phyloP scores from a whole-genome alignment of 163 green algal genomes.

The Chlorella variabilis region DNA sequence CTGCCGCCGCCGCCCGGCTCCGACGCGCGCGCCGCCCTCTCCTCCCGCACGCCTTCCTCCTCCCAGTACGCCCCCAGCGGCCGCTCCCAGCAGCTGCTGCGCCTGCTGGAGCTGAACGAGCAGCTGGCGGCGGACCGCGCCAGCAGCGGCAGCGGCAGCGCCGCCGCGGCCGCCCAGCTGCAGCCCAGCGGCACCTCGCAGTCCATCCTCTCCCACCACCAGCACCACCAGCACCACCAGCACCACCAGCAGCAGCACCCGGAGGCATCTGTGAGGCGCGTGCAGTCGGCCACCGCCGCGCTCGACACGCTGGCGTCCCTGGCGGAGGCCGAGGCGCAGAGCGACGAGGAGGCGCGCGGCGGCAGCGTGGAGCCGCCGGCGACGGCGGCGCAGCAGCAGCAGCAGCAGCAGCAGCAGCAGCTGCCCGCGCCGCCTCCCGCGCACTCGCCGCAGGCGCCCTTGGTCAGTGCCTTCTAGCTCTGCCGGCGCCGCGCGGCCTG shows the following conservation, averaged over 20 bases:
- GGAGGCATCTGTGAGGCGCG: not conserved
- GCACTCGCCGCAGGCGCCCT: not conserved
- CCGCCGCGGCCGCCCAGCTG: not conserved
- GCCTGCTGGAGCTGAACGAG: conserved; percentile 23
- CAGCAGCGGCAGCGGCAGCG: not conserved
- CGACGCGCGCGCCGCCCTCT: not conserved
- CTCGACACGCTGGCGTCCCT: conserved; percentile 22
- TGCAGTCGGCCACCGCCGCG: conserved; percentile 17
- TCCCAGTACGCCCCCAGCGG: conserved; percentile 2
- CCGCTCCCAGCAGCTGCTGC: conserved; percentile 24
- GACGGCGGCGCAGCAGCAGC: not conserved
- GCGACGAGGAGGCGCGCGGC: not conserved
- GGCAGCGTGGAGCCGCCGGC: not conserved
- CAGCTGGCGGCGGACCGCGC: conserved; percentile 12
- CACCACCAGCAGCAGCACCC: not conserved
- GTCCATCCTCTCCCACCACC: not conserved
- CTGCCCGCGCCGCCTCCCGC: not conserved
- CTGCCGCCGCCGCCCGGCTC: not conserved
- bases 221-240: not conserved
- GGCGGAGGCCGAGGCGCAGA: conserved; percentile 30
- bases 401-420: not conserved
- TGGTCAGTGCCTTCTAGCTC: conserved; percentile 12
- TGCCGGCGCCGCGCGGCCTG: not conserved
- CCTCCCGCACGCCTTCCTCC: not conserved
- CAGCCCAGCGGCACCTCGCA: not conserved